Base-by-base conservation (phyloP, 768 basidiomycete genomes). In the Lanmaoa rubissima region DNA sequence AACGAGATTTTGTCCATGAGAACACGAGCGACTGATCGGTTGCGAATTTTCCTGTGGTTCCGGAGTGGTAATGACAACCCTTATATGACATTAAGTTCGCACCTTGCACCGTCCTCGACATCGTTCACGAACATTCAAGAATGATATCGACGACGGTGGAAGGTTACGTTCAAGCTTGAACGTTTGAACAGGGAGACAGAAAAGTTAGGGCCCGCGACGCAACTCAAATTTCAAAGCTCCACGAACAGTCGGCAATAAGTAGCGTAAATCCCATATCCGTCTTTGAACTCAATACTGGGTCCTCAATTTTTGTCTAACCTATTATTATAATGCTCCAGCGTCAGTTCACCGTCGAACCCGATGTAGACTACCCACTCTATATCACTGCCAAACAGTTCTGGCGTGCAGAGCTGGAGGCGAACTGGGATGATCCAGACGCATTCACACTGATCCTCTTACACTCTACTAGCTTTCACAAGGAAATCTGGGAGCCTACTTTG, bases 381-480 rank as follows among this genome's bases (percentile, higher is more conserved):
- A 72, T 82, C 44, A 79, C 79, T 9, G 85, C 83, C 16, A 86
- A 85, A 65, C 78, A 82, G 46, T 84, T 83, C 62, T 82, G 79
- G 79, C 57, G 73, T 28, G 67, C 76, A 3, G 73, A 74, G 31
- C 72, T 77, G 51, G 75, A 75, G 26, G 65, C 60, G 1, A 62
- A 78, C 52, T 61, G 63, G 44, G 51, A 62, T 9, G 73, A 80
- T 61, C 73, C 72, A 7, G 70, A 77, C 36, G 83, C 79, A 5
- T 65, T 81, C 55, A 87, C 86, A 0, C 73, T 87, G 35, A 71
- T 88, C 34, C 64, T 86, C n/a, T 72, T 87, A 2, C 87, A 88
- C 66, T 82, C 85, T 5, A 88, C 87, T 2, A 85, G 86, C 66
- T 88, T 86, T 62, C 86, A 87, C 73, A 88, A 88, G 67, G 87